A percentile compares a stretch with the other conserved stretches of the same genome.
phyloP scores from a whole-genome alignment of 441 rosid genomes.

The Gossypium schwendimanii region DNA sequence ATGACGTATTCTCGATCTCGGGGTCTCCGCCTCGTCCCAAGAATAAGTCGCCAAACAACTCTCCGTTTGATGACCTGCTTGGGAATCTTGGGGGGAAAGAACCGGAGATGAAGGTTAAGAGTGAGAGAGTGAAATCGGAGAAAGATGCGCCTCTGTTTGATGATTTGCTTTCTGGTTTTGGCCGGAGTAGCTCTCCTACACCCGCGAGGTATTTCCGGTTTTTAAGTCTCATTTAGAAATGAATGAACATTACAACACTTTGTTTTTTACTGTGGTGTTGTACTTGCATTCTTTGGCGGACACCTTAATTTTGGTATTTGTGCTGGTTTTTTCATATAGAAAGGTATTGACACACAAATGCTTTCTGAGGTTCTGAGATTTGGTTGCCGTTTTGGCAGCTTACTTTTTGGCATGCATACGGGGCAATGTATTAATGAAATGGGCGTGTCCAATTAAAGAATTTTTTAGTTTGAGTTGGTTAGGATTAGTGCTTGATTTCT shows the following conservation, averaged over 20 bases:
- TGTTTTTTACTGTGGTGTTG: background rate
- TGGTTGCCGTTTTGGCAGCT: background rate
- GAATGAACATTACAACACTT: background rate
- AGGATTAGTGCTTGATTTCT: background rate
- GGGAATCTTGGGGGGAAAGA: conserved; percentile 51
- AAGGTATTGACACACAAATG: background rate
- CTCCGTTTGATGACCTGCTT: conserved; percentile 60
- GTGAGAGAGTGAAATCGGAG: conserved; percentile 31
- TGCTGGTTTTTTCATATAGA: background rate
- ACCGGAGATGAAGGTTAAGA: conserved; percentile 18
- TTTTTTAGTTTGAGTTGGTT: background rate
- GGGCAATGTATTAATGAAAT: background rate
- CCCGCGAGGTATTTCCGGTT: conserved; percentile 31
- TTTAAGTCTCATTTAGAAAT: background rate
- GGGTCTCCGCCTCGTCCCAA: conserved; percentile 25
- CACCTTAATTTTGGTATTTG: background rate
- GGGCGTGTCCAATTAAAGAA: background rate
- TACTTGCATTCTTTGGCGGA: background rate
- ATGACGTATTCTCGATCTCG: conserved; percentile 40
- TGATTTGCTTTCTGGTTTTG: conserved; percentile 71
- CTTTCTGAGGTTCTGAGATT: background rate
- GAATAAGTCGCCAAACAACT: conserved; percentile 26
- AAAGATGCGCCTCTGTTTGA: conserved; percentile 41
- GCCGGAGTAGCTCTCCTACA: conserved; percentile 47
- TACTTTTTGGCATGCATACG: background rate